Percentiles rank a stretch among this genome's conserved stretches.
Evolutionary conservation across 257 asterid genomes (phyloP).

Genomic region (Cinchona pubescens): DNA sequence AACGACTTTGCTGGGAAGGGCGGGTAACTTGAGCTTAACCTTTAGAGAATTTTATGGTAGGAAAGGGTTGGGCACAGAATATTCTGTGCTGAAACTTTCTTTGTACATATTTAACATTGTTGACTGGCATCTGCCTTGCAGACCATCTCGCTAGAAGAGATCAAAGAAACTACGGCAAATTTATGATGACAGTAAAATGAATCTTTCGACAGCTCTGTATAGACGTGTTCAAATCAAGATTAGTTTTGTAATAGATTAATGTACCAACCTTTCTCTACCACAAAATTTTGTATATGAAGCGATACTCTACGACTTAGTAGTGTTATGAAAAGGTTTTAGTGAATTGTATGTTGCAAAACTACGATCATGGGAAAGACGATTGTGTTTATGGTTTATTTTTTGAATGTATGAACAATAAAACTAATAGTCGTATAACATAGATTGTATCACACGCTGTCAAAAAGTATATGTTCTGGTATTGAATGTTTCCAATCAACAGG

Average conservation of each 20-base stretch:
- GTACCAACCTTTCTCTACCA: not conserved
- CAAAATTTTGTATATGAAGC: not conserved
- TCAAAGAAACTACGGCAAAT: slow-evolving; percentile 73
- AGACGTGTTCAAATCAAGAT: slow-evolving; percentile 8
- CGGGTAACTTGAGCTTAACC: slow-evolving; percentile 44
- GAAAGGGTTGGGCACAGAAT: not conserved
- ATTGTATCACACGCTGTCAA: too few relatives aligned
- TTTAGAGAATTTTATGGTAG: not conserved
- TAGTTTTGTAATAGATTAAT: not conserved
- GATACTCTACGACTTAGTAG: not conserved
- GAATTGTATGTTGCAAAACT: too few relatives aligned
- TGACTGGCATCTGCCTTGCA: slow-evolving; percentile 33
- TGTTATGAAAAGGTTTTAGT: too few relatives aligned
- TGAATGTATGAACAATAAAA: too few relatives aligned
- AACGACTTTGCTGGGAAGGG: slow-evolving; percentile 88
- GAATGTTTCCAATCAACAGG: too few relatives aligned
- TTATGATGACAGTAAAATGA: slow-evolving; percentile 41
- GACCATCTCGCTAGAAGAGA: slow-evolving; percentile 70
- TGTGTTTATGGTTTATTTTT: not conserved
- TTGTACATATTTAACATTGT: not conserved
- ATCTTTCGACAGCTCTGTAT: slow-evolving; percentile 16
- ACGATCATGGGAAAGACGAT: not conserved
- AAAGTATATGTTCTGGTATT: too few relatives aligned
- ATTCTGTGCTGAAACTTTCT: not conserved
- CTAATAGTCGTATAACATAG: too few relatives aligned